Evolutionary conservation across 2,329 filamentous ascomycete species (phyloP), one percentile per base, ranked within the genome.

Genomic region (Escovopsis sp.): DNA sequence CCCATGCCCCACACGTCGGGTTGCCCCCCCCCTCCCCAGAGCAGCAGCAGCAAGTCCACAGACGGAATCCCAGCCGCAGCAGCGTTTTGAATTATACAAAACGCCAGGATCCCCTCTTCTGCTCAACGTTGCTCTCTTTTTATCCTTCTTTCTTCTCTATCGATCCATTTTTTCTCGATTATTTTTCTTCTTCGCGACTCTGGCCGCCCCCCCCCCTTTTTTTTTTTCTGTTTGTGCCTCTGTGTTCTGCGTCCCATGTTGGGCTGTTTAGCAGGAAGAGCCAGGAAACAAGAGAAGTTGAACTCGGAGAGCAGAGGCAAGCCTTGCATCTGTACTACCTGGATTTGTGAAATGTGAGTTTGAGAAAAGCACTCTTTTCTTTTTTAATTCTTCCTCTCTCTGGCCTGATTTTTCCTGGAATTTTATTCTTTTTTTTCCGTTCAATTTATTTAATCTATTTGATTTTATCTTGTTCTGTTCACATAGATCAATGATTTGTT

Each of bases 21-120:
- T n/a, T n/a, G n/a, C n/a, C n/a, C n/a, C n/a, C n/a, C n/a, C n/a
- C n/a, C n/a, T n/a, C n/a, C n/a, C n/a, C n/a, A n/a, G n/a, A n/a
- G n/a, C n/a, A n/a, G n/a, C n/a, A n/a, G n/a, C n/a, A n/a, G n/a
- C n/a, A n/a, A n/a, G n/a, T n/a, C n/a, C n/a, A n/a, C n/a, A n/a
- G n/a, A n/a, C n/a, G n/a, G n/a, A n/a, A n/a, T n/a, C n/a, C n/a
- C n/a, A n/a, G n/a, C n/a, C n/a, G n/a, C n/a, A n/a, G n/a, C n/a
- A n/a, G n/a, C n/a, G n/a, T n/a, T n/a, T n/a, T n/a, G n/a, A n/a
- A n/a, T n/a, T n/a, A n/a, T n/a, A n/a, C n/a, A n/a, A n/a, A n/a
- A n/a, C n/a, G n/a, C n/a, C n/a, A n/a, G n/a, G n/a, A 51, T 45
- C 44, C 45, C 50, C 41, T 52, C 51, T 53, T 57, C 53, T n/a